These are phyloP conservation scores for Endothia cerciana DNA, from an alignment of 2,329 filamentous ascomycete species.

Conservation along the genomic window DNA sequence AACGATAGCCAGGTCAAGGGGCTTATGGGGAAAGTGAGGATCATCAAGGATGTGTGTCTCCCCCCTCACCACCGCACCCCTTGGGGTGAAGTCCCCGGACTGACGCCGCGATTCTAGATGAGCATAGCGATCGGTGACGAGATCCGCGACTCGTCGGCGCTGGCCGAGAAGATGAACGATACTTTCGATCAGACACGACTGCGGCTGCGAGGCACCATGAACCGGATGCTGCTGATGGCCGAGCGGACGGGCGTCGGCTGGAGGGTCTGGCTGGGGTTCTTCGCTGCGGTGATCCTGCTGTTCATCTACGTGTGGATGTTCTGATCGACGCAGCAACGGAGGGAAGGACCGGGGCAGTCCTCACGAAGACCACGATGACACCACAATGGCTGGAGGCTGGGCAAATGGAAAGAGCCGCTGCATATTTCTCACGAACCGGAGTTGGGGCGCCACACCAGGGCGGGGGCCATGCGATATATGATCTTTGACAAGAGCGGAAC, in stretches of 20 bases:
- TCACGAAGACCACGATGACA: background rate
- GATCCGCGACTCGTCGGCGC: conserved; percentile 84
- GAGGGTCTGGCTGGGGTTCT: conserved; percentile 92
- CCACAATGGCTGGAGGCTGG: background rate
- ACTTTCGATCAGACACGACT: conserved; percentile 84
- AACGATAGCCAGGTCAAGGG: conserved; percentile 89
- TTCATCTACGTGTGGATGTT: conserved; percentile 95
- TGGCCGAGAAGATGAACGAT: conserved; percentile 96
- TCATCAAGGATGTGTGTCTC: conserved; percentile 80
- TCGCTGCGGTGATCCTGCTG: conserved; percentile 77
- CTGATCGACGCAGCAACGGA: conserved; percentile 44
- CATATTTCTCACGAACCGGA: conserved; percentile 21
- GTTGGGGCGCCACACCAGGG: conserved; percentile 21
- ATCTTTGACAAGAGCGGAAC: conserved; percentile 5
- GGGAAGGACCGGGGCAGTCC: too few relatives aligned
- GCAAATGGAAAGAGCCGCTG: background rate
- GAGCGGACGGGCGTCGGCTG: conserved; percentile 92
- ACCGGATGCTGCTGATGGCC: conserved; percentile 94
- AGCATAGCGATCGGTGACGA: conserved; percentile 93
- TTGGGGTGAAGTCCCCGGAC: too few relatives aligned
- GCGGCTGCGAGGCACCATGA: conserved; percentile 89
- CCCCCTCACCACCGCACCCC: conserved; percentile 8
- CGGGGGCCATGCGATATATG: conserved; percentile 11
- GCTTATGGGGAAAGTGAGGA: conserved; percentile 87
- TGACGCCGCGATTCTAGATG: conserved; percentile 59